These are phyloP conservation scores for Carallia brachiata DNA, from an alignment of 345 rosid species.

Conservation along the genomic window DNA sequence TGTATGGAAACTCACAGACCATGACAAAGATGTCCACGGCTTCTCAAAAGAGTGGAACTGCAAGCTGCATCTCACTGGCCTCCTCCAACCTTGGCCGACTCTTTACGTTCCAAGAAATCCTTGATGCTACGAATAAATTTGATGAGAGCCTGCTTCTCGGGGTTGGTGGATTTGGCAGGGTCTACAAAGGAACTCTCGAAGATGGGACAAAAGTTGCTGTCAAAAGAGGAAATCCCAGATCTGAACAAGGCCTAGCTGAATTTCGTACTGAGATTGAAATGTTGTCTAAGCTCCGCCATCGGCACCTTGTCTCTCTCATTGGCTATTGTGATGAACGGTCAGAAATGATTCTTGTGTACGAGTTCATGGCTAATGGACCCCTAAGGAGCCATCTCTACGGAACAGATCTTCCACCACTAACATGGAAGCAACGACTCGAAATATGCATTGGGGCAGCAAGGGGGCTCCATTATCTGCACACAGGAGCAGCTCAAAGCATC, in stretches of 20 bases:
- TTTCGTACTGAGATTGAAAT: conserved; percentile 97
- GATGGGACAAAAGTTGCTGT: conserved; percentile 89
- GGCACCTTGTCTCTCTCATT: conserved; percentile 96
- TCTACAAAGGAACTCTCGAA: conserved; percentile 86
- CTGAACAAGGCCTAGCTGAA: conserved; percentile 98
- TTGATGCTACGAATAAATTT: conserved; percentile 87
- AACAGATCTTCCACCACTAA: conserved; percentile 70
- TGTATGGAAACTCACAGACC: conserved; percentile 86
- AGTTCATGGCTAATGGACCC: conserved; percentile 98
- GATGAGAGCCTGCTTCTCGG: conserved; percentile 89
- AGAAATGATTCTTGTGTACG: conserved; percentile 94
- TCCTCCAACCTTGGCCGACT: conserved; percentile 78
- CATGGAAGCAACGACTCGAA: conserved; percentile 98
- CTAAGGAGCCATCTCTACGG: conserved; percentile 94
- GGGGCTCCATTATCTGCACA: conserved; percentile 96
- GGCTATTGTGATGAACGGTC: conserved; percentile 95
- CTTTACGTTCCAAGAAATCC: conserved; percentile 87
- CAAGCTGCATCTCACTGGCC: conserved; percentile 78
- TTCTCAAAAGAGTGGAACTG: conserved; percentile 87
- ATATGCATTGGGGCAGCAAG: conserved; percentile 97
- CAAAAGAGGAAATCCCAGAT: conserved; percentile 98
- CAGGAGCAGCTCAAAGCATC: conserved; percentile 97
- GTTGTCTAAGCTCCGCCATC: conserved; percentile 94
- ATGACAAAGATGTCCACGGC: conserved; percentile 74
- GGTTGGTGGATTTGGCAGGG: conserved; percentile 97